Conservation (phyloP, 2,329 filamentous ascomycete species). For the Colletotrichum cordylinicola region DNA sequence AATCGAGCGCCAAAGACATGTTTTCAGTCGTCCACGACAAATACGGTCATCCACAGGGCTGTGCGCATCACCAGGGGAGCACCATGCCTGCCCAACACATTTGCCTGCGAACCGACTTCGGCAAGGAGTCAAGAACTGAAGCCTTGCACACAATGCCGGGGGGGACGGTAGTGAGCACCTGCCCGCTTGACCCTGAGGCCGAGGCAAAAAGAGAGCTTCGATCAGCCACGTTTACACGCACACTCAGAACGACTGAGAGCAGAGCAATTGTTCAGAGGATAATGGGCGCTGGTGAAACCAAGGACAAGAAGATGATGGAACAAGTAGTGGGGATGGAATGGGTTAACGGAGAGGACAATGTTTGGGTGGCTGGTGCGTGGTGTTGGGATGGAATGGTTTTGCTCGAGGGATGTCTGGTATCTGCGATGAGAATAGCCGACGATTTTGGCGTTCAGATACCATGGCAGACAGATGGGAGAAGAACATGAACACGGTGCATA, state of each 20-base stretch:
- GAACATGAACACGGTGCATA: too few species aligned
- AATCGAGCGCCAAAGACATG: background rate
- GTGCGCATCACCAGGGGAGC: constrained; percentile 32
- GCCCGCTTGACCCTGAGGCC: constrained; percentile 43
- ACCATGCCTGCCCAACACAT: constrained; percentile 34
- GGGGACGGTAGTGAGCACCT: constrained; percentile 59
- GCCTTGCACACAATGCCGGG: constrained; percentile 56
- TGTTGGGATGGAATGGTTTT: constrained; percentile 71
- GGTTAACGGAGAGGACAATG: constrained; percentile 57
- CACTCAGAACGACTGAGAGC: constrained; percentile 55
- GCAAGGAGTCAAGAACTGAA: constrained; percentile 45
- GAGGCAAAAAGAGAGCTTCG: constrained; percentile 46
- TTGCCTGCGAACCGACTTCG: constrained; percentile 40
- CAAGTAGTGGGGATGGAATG: background rate
- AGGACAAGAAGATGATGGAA: background rate
- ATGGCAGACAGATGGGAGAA: constrained; percentile 26
- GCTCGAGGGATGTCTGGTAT: constrained; percentile 65
- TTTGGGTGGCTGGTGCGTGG: constrained; percentile 65
- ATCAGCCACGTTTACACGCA: constrained; percentile 55
- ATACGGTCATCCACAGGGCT: constrained; percentile 14
- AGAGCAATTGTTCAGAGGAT: constrained; percentile 40
- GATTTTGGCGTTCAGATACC: constrained; percentile 54
- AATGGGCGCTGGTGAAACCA: too few species aligned
- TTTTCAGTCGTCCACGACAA: constrained; percentile 15
- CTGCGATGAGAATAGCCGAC: constrained; percentile 60